phyloP scores from a whole-genome alignment of 2,329 filamentous ascomycete species.

The Talaromyces sp. region DNA sequence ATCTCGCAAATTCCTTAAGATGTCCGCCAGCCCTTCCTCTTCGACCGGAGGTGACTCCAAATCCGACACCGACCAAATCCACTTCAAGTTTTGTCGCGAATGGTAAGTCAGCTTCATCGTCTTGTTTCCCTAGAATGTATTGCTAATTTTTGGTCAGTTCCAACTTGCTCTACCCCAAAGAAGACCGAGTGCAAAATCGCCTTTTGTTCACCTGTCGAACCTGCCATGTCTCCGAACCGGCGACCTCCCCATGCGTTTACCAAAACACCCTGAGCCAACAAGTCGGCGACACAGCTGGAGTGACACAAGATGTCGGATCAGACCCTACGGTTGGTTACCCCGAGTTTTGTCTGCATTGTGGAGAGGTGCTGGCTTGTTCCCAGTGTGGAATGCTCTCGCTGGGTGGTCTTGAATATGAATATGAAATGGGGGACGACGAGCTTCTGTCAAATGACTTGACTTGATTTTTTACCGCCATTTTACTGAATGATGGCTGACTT shows the following conservation, averaged over 20 bases:
- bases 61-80: slow-evolving; percentile 65
- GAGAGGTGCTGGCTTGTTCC: slow-evolving; percentile 51
- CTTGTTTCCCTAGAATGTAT: background rate
- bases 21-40: slow-evolving; percentile 41
- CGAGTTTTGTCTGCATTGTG: slow-evolving; percentile 54
- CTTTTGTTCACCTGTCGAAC: slow-evolving; percentile 95
- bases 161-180: slow-evolving; percentile 96
- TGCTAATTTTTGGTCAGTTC: slow-evolving; percentile 52
- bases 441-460: slow-evolving; percentile 6
- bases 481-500: slow-evolving; percentile 16
- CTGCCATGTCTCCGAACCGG: slow-evolving; percentile 84
- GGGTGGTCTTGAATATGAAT: slow-evolving; percentile 12
- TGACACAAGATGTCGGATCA: slow-evolving; percentile 92
- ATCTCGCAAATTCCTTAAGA: slow-evolving; percentile 13
- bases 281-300: slow-evolving; percentile 90
- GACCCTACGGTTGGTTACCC: slow-evolving; percentile 92
- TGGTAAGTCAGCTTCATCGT: slow-evolving; percentile 52
- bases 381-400: slow-evolving; percentile 43
- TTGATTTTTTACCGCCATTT: slow-evolving; percentile 6
- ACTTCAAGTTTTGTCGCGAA: slow-evolving; percentile 96
- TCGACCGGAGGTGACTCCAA: slow-evolving; percentile 35
- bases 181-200: slow-evolving; percentile 76
- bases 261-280: slow-evolving; percentile 89
- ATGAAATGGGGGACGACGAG: slow-evolving; percentile 12
- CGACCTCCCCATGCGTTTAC: slow-evolving; percentile 86